phyloP scores from a whole-genome alignment of 202 grass and related monocot species.

The Panicum hallii region DNA sequence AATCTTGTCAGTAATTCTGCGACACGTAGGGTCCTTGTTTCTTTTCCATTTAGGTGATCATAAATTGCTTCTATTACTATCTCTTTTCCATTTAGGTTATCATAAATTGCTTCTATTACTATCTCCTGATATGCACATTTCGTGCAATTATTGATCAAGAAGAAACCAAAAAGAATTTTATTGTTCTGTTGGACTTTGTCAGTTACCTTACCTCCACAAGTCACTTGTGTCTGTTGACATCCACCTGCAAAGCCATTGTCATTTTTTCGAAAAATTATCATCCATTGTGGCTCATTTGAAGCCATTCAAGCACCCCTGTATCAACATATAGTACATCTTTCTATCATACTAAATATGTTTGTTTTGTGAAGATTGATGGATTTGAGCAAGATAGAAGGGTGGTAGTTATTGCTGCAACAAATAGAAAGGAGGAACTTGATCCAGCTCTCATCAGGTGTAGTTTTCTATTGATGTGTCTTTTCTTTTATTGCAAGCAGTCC shows the following conservation, averaged over 20 bases:
- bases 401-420: slow-evolving; percentile 96
- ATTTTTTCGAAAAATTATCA: background rate
- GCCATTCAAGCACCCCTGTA: background rate
- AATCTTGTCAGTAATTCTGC: slow-evolving; percentile 93
- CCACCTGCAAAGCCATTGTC: background rate
- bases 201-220: background rate
- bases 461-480: slow-evolving; percentile 34
- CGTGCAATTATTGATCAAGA: slow-evolving; percentile 21
- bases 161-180: background rate
- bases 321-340: background rate
- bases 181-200: background rate
- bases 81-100: slow-evolving; percentile 18
- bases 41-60: slow-evolving; percentile 1
- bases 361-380: slow-evolving; percentile 84
- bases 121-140: slow-evolving; percentile 9
- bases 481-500: slow-evolving; percentile 31
- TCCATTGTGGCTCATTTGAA: background rate
- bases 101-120: slow-evolving; percentile 25
- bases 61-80: slow-evolving; percentile 25
- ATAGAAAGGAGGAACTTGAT: slow-evolving; percentile 98
- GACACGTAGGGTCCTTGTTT: slow-evolving; percentile 64
- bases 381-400: slow-evolving; percentile 87
- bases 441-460: slow-evolving; percentile 90
- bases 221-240: background rate
- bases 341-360: slow-evolving; percentile 19